A percentile compares a stretch with the other conserved stretches of the same genome.
phyloP scores from a whole-genome alignment of 2,329 filamentous ascomycete genomes.

The Coniosporium tulheliwenetii region DNA sequence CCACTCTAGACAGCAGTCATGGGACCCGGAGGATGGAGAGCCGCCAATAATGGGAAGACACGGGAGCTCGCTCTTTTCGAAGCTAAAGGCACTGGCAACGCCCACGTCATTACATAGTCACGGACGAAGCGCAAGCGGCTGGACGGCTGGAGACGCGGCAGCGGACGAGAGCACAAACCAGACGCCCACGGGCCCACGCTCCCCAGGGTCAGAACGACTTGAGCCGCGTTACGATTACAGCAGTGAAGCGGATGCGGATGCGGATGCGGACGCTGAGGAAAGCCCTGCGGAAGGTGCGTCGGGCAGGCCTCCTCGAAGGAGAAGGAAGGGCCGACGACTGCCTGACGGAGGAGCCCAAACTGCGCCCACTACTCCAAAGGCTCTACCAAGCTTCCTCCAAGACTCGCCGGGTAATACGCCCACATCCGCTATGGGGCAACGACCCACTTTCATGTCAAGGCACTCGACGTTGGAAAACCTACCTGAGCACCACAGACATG shows the following conservation, averaged over 20 bases:
- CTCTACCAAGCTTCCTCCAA: constrained; percentile 30
- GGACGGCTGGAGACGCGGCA: constrained; percentile 22
- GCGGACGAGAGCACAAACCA: constrained; percentile 18
- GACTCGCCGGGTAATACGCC: constrained; percentile 28
- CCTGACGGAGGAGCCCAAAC: constrained; percentile 42
- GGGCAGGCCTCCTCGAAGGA: constrained; percentile 34
- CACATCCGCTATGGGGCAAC: constrained; percentile 41
- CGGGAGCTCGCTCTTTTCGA: constrained; percentile 57
- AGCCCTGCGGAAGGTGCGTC: constrained; percentile 55
- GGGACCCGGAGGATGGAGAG: constrained; percentile 47
- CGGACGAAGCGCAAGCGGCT: constrained; percentile 31
- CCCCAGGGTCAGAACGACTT: constrained; percentile 32
- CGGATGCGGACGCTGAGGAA: constrained; percentile 59
- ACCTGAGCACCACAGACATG: constrained; percentile 28
- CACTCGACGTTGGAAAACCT: constrained; percentile 33
- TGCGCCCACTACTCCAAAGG: constrained; percentile 50
- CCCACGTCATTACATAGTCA: constrained; percentile 33
- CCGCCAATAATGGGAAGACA: constrained; percentile 38
- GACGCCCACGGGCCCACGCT: constrained; percentile 19
- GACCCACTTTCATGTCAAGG: constrained; percentile 41
- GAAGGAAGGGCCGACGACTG: constrained; percentile 45
- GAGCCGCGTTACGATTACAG: constrained; percentile 35
- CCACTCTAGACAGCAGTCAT: constrained; percentile 46
- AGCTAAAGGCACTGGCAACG: constrained; percentile 57
- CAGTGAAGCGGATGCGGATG: constrained; percentile 50